These are phyloP conservation scores for Paraglomus occultum DNA, from an alignment of 192 early-diverging fungal species.

Conservation along the genomic window DNA sequence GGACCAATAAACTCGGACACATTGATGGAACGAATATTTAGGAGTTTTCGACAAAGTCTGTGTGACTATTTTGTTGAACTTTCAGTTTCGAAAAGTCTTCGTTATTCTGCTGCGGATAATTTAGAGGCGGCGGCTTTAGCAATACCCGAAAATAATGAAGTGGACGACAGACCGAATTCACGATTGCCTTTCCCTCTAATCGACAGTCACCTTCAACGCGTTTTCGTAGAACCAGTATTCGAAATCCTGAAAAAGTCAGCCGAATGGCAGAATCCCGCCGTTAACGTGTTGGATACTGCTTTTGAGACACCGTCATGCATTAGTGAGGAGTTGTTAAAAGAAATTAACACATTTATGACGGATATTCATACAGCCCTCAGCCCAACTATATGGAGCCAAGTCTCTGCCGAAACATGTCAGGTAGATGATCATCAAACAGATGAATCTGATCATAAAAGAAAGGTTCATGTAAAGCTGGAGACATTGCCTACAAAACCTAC, in stretches of 20 bases:
- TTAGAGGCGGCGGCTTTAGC: slow-evolving; percentile 26
- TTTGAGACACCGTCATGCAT: slow-evolving; percentile 54
- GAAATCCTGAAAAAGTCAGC: slow-evolving; percentile 44
- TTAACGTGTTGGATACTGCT: slow-evolving; percentile 35
- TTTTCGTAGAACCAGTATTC: slow-evolving; percentile 49
- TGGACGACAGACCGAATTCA: not conserved
- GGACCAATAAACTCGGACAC: slow-evolving; percentile 40
- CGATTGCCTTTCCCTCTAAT: not conserved
- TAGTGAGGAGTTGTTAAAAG: slow-evolving; percentile 48
- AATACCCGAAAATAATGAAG: slow-evolving; percentile 32
- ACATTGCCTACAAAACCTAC: slow-evolving; percentile 13
- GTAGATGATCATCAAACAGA: too few species aligned
- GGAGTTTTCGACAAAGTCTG: slow-evolving; percentile 51
- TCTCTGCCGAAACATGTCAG: not conserved
- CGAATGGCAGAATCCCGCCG: slow-evolving; percentile 49
- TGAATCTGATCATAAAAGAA: too few species aligned
- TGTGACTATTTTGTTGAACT: slow-evolving; percentile 57
- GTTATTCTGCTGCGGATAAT: slow-evolving; percentile 31
- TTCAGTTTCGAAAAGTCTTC: slow-evolving; percentile 40
- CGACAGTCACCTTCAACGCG: slow-evolving; percentile 34
- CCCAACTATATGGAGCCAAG: slow-evolving; percentile 33
- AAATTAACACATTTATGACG: slow-evolving; percentile 44
- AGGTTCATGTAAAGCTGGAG: too few species aligned
- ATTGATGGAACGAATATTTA: slow-evolving; percentile 40
- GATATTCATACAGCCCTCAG: slow-evolving; percentile 42